These are phyloP conservation scores for Ceratobasidium sp. DNA, from an alignment of 1,284 basidiomycete genomes.

Conservation along the genomic window DNA sequence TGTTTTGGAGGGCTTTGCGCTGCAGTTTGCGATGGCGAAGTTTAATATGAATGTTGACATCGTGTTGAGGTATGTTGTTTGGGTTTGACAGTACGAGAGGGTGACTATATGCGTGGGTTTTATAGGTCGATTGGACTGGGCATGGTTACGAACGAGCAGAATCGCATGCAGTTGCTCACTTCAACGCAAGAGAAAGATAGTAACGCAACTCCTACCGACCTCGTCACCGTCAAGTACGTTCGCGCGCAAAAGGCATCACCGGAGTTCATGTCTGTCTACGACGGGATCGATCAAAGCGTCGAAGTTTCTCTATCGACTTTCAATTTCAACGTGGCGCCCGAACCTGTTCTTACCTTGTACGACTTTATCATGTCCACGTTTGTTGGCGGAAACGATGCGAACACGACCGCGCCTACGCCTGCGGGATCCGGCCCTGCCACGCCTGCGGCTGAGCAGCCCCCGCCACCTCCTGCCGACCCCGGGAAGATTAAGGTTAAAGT, in stretches of 20 bases:
- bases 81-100: constrained; percentile 49
- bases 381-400: constrained; percentile 67
- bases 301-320: constrained; percentile 94
- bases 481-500: constrained; percentile 87
- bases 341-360: constrained; percentile 92
- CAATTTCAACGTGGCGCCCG: constrained; percentile 89
- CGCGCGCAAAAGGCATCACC: constrained; percentile 89
- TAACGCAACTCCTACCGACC: constrained; percentile 68
- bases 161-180: constrained; percentile 81
- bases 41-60: constrained; percentile 92
- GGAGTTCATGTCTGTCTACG: constrained; percentile 85
- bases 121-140: constrained; percentile 76
- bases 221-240: constrained; percentile 87
- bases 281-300: constrained; percentile 91
- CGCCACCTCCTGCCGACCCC: constrained; percentile 48
- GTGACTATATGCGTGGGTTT: constrained; percentile 39
- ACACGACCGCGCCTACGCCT: constrained; percentile 43
- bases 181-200: constrained; percentile 68
- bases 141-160: constrained; percentile 72
- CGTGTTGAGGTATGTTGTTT: constrained; percentile 74
- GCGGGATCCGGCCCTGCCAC: constrained; percentile 16
- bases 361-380: constrained; percentile 99
- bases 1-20: constrained; percentile 82
- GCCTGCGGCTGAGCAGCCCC: constrained; percentile 32
- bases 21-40: constrained; percentile 81